Percentiles rank a stretch among this genome's conserved stretches.
Conservation (phyloP, 1,284 basidiomycete genomes). For the Coniferiporia sulphurascens region DNA sequence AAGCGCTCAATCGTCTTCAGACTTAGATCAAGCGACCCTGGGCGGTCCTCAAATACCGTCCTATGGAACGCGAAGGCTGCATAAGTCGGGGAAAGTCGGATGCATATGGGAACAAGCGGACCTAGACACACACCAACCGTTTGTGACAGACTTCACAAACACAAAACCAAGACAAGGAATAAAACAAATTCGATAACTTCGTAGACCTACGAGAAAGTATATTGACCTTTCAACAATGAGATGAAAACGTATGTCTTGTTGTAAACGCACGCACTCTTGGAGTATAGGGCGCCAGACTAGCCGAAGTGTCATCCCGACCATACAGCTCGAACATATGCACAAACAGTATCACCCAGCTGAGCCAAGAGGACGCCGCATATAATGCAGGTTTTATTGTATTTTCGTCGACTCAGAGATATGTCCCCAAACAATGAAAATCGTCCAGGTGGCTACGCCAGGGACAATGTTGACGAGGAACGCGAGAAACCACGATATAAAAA, state of each 20-base stretch:
- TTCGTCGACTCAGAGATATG: constrained; percentile 68
- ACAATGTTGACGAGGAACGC: constrained; percentile 65
- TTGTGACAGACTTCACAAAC: constrained; percentile 58
- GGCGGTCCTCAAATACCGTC: constrained; percentile 71
- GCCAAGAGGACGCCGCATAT: constrained; percentile 61
- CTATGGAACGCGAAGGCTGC: constrained; percentile 69
- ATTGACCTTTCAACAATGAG: constrained; percentile 5
- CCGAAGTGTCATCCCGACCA: constrained; percentile 32
- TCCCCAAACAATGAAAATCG: constrained; percentile 61
- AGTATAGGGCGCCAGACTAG: constrained; percentile 56
- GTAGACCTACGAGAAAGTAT: constrained; percentile 33
- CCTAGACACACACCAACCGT: constrained; percentile 38
- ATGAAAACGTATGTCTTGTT: not conserved
- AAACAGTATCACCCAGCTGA: constrained; percentile 69
- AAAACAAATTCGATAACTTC: constrained; percentile 65
- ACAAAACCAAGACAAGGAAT: constrained; percentile 59
- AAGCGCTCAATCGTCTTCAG: constrained; percentile 66
- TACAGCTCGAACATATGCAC: constrained; percentile 54
- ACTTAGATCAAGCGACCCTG: constrained; percentile 50
- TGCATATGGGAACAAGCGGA: not conserved
- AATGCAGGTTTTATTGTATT: constrained; percentile 61
- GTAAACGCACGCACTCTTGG: constrained; percentile 29
- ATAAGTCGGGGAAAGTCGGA: not conserved
- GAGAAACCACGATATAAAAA: constrained; percentile 71
- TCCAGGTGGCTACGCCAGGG: constrained; percentile 46